A percentile compares a stretch with the other conserved stretches of the same genome.
Conservation (phyloP, 2,329 filamentous ascomycete genomes). For the Claviceps maximensis region DNA sequence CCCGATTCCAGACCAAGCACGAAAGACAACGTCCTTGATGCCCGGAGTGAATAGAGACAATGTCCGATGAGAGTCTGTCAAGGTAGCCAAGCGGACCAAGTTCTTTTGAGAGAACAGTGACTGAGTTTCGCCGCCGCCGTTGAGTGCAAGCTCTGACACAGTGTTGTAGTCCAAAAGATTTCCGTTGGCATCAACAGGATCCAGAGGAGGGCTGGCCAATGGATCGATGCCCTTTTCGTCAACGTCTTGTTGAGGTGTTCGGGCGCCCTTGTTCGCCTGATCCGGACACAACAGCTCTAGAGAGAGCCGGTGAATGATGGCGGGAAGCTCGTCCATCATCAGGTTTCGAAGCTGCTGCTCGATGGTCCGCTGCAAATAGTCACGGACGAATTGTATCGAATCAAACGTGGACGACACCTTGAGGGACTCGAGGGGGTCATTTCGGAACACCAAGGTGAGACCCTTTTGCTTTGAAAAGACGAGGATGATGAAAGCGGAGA, state of each 20-base stretch:
- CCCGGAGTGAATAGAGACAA: constrained; percentile 82
- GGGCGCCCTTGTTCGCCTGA: constrained; percentile 39
- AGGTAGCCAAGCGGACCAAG: constrained; percentile 63
- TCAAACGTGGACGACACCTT: constrained; percentile 99
- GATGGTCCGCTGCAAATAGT: constrained; percentile 93
- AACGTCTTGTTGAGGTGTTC: constrained; percentile 33
- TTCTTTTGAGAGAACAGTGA: constrained; percentile 95
- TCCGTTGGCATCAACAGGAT: constrained; percentile 69
- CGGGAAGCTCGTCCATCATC: constrained; percentile 96
- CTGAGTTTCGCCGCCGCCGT: constrained; percentile 69
- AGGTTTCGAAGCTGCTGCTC: constrained; percentile 82
- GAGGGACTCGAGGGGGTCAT: constrained; percentile 92
- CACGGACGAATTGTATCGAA: constrained; percentile 94
- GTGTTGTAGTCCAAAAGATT: constrained; percentile 63
- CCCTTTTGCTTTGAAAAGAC: constrained; percentile 98
- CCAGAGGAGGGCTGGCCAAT: constrained; percentile 66
- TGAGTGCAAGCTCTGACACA: constrained; percentile 64
- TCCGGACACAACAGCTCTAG: constrained; percentile 83
- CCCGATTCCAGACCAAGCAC: constrained; percentile 74
- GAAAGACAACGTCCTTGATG: constrained; percentile 81
- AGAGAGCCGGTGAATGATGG: constrained; percentile 88
- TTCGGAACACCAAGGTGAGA: constrained; percentile 89
- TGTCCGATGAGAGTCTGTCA: constrained; percentile 82
- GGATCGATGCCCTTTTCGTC: constrained; percentile 60
- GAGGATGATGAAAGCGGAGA: constrained; percentile 93